Evolutionary conservation across 2,329 filamentous ascomycete species (phyloP).

Genomic region (Penicillium sp.): DNA sequence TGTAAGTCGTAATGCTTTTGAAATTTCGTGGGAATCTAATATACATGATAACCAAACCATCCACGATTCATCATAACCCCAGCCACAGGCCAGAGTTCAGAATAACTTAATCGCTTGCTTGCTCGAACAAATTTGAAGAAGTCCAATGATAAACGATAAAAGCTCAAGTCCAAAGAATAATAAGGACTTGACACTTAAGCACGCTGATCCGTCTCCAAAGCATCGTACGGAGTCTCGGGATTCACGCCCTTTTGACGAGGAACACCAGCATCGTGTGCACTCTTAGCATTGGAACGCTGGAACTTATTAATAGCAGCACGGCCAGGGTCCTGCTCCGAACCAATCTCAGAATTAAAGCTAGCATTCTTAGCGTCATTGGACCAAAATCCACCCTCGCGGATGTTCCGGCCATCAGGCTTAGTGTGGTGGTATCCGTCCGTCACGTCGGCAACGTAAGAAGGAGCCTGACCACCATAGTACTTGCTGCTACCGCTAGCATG

Average conservation of each 20-base stretch:
- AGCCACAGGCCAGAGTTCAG: slow-evolving; percentile 3
- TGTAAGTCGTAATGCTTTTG: neutral
- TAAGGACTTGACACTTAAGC: slow-evolving; percentile 16
- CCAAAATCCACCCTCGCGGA: slow-evolving; percentile 51
- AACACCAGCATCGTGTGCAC: slow-evolving; percentile 27
- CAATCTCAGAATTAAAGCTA: slow-evolving; percentile 55
- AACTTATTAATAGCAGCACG: slow-evolving; percentile 46
- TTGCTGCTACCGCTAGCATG: slow-evolving; percentile 28
- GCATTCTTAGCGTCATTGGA: slow-evolving; percentile 46
- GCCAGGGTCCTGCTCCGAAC: slow-evolving; percentile 56
- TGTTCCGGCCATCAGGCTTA: slow-evolving; percentile 54
- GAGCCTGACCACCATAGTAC: slow-evolving; percentile 33
- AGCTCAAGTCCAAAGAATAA: neutral
- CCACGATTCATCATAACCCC: slow-evolving; percentile 4
- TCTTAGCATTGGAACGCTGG: slow-evolving; percentile 31
- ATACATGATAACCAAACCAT: slow-evolving; percentile 11
- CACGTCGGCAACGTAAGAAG: slow-evolving; percentile 41
- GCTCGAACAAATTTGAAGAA: slow-evolving; percentile 4
- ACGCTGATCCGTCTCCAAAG: slow-evolving; percentile 30
- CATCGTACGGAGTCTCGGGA: slow-evolving; percentile 23
- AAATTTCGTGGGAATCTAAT: slow-evolving; percentile 4
- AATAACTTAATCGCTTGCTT: slow-evolving; percentile 10
- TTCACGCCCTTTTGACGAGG: slow-evolving; percentile 28
- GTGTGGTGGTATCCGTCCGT: slow-evolving; percentile 28
- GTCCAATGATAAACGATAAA: neutral